Base-by-base conservation (phyloP, 2,329 filamentous ascomycete species). In the Scytalidium lignicola region DNA sequence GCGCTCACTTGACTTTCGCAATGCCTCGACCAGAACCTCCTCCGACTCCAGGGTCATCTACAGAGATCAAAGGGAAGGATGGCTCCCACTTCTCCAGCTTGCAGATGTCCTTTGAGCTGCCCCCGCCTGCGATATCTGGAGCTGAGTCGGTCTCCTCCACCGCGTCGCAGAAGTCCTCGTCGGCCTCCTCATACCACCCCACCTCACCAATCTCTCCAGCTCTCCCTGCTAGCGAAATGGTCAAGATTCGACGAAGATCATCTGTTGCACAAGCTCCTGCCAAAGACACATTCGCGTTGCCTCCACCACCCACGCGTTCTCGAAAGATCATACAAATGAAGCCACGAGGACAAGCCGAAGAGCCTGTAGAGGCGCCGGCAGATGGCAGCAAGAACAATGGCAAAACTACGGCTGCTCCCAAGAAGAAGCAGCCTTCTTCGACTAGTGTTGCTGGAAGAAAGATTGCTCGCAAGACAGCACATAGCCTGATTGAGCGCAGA, bases 261-360 rank as follows among this genome's bases (percentile, higher is more conserved):
- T 76, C 78, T 15, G 66, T 73, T 12, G 67, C 71, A 17, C 65
- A 67, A 46, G 41, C 55, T 26, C 46, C 57, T 17, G 46, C 59
- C 56, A 84, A 82, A 56, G 79, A 83, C 58, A 73, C 78, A 43
- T 95, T 96, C 66, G 79, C 87, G 9, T 79, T 99, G 15, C 93
- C 93, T 18, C 93, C 93, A 9, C 93, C 92, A 15, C 93, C 93
- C 0, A 96, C 91, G 2, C 79, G 92, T 54, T 88, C 90, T 40
- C 85, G 92, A 61, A 97, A 95, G 72, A 97, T 99, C 65, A 97
- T 97, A 51, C 92, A 97, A 70, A 96, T 97, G 91, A 96, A 95
- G 69, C 92, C 80, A 17, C 70, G 73, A 21, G 60, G 67, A 23
- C 71, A 80, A 57, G 63, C 73, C 51, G 63, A 70, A 48, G 56